Percentiles rank a stretch among this genome's conserved stretches.
phyloP scores from a whole-genome alignment of 2,329 filamentous ascomycete species.

The Alternaria alternata region DNA sequence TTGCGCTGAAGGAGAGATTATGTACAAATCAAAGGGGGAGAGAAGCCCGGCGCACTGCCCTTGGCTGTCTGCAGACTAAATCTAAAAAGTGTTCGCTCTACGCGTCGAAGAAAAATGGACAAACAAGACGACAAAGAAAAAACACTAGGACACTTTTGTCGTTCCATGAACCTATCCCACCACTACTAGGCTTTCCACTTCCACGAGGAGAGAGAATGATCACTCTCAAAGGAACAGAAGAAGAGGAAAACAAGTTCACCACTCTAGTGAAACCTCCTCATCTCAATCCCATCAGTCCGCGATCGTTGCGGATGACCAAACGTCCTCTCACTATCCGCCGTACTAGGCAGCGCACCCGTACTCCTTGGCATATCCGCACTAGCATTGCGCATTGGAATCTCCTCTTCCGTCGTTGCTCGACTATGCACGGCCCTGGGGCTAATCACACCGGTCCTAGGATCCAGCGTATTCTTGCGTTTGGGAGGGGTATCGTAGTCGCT shows the following conservation, averaged over 20 bases:
- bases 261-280: conserved; percentile 38
- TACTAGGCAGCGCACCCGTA: conserved; percentile 37
- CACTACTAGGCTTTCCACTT: too few species aligned
- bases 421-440: conserved; percentile 39
- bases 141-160: too few species aligned
- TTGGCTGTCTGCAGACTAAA: conserved; percentile 1
- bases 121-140: too few species aligned
- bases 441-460: conserved; percentile 46
- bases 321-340: conserved; percentile 30
- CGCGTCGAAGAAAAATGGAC: neutral
- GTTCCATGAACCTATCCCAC: too few species aligned
- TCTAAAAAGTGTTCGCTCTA: neutral
- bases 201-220: too few species aligned
- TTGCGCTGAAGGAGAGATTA: neutral
- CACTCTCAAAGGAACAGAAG: too few species aligned
- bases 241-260: too few species aligned
- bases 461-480: conserved; percentile 39
- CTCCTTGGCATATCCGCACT: conserved; percentile 16
- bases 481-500: conserved; percentile 24
- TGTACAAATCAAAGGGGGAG: neutral
- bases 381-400: conserved; percentile 6
- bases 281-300: conserved; percentile 47
- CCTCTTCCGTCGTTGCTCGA: neutral
- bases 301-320: conserved; percentile 28
- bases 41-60: conserved; percentile 12